Base-by-base conservation (phyloP, 257 asterid species). In the Gynochthodes officinalis region DNA sequence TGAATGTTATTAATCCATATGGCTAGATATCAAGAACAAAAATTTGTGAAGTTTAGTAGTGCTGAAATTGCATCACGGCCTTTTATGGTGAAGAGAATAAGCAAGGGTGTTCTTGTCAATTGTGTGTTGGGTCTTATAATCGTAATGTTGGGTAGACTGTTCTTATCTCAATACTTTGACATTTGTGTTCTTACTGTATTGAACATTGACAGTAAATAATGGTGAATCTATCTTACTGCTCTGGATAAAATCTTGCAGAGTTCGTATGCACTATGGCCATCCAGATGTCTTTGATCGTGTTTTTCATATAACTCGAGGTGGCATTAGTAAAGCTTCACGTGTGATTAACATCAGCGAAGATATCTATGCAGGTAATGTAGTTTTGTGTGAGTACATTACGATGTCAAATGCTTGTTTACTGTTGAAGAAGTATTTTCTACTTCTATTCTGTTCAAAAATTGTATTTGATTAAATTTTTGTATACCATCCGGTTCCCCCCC, bases 191-290 rank as follows among this genome's bases (percentile, higher is more conserved):
- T 44, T 27, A 4, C 28, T 15, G 40, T 19, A 27, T 48, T 28
- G 37, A 67, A 48, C 44, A 28, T 7, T 28, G 55, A 27, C 5
- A 32, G 32, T 18, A n/a, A n/a, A 39, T 5, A 68, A 25, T n/a
- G 28, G 33, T 57, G 42, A 33, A 43, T 50, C 8, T 75, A 66
- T 74, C 73, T 78, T 33, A 37, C 55, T 60, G 19, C 25, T 52
- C 33, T 59, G 64, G 53, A 40, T 67, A 25, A 53, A 67, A 74
- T 68, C 69, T 61, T 87, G 84, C 95, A 94, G 97, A 80, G 97
- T 94, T 39, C 96, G 99, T 61, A 94, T 94, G 99, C 99, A 95
- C 80, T 95, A 95, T 83, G 99, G 99, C 23, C 99, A 95, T 84
- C 99, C 99, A 63, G 99, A 95, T 82, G 93, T 91, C 75, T 95